Base-by-base conservation (phyloP, 495 filamentous ascomycete genomes). In the Aspergillus egyptiacus region DNA sequence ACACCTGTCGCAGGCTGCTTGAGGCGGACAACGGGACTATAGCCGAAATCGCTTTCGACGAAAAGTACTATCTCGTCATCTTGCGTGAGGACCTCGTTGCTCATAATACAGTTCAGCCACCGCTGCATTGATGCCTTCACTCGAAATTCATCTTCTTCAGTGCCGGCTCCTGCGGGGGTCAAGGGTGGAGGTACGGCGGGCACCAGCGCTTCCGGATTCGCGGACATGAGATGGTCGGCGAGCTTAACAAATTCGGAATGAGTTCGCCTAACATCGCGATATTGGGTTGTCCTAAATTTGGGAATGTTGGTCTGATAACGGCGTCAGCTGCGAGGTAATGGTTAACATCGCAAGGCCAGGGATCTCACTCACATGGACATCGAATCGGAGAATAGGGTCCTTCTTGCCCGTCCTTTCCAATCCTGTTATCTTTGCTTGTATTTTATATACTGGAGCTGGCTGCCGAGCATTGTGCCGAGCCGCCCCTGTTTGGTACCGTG, bases 1-100 rank as follows among this genome's bases (percentile, higher is more conserved):
- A 97, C 89, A 31, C 94, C 94, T 0, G 94, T 99, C 13, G 94
- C 94, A 5, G 94, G 94, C 67, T 99, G 94, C 71, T 95, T 96
- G 75, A 89, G 86, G 57, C 89, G 82, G 15, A 97, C 83, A 51
- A 97, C 86, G 5, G 94, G 94, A 58, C 89, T 95, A 63, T 99
- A 99, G 18, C 94, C 94, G 65, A 95, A 95, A 66, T 99, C 94
- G 57, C 89, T 93, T 64, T 99, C 94, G 18, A 97, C 90, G 52
- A 99, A 99, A 31, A 96, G 80, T 5, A 95, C 82, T 77, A 97
- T 87, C 65, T 99, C 94, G 50, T 96, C 91, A 64, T 99, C 94
- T 27, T 87, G 80, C 66, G 93, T 94, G 5, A 99, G 77, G 2
- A 95, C 83, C 30, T 96, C 91, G 57, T 95, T 97, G 56, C 78